Evolutionary conservation across 352 stramenopile species (phyloP).

Genomic region (Heterotrichella gracilis): DNA sequence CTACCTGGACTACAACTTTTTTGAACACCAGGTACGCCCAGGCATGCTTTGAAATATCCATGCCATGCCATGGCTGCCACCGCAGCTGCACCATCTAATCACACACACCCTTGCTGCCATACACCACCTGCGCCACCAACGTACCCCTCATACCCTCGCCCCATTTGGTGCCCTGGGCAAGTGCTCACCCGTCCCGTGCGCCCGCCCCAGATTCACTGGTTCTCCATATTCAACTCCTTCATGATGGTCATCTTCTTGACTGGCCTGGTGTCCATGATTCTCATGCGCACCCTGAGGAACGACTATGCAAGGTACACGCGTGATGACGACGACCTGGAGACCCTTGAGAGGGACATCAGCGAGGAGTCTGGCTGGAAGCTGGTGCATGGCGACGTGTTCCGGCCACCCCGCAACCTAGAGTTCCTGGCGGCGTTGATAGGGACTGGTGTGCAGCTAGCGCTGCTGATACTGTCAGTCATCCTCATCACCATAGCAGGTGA

Average conservation of each 20-base stretch:
- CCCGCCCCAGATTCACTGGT: no score
- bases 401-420: slow-evolving; percentile 55
- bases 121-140: no score
- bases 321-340: slow-evolving; percentile 28
- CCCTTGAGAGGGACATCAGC: slow-evolving; percentile 30
- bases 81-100: no score
- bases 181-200: no score
- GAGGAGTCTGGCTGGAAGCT: slow-evolving; percentile 82
- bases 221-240: slow-evolving; percentile 81
- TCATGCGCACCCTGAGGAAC: slow-evolving; percentile 58
- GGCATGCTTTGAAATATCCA: no score
- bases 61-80: no score
- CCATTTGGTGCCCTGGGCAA: no score
- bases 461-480: slow-evolving; percentile 61
- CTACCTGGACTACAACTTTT: slow-evolving; percentile 94
- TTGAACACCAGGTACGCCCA: slow-evolving; percentile 98
- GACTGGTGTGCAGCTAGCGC: slow-evolving; percentile 65
- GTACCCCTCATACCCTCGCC: no score
- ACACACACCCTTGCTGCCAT: no score
- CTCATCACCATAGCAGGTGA: no score
- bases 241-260: slow-evolving; percentile 86
- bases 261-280: slow-evolving; percentile 57
- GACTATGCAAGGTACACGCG: slow-evolving; percentile 52
- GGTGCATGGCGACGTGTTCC: slow-evolving; percentile 86
- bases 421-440: slow-evolving; percentile 72